Conservation (phyloP, 1,284 basidiomycete genomes). For the Melampsora abietis-canadensis region DNA sequence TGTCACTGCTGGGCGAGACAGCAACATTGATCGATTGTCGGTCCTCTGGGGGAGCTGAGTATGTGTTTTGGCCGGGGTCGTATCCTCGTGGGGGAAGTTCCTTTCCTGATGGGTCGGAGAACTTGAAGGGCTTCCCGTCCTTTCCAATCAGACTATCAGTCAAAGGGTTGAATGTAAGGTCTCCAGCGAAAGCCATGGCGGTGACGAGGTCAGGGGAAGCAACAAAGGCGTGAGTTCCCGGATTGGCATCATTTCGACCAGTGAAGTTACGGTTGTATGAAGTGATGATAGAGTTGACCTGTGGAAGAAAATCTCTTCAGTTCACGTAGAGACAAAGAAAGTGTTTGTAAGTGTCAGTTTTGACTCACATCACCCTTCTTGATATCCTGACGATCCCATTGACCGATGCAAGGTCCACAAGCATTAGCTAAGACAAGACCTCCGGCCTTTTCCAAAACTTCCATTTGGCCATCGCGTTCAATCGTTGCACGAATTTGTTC, state of each 20-base stretch:
- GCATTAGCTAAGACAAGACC: constrained; percentile 96
- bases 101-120: constrained; percentile 79
- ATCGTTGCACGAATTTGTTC: constrained; percentile 98
- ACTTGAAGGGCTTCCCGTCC: constrained; percentile 97
- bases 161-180: constrained; percentile 93
- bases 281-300: constrained; percentile 67
- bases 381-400: constrained; percentile 96
- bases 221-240: constrained; percentile 97
- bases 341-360: constrained; percentile 59
- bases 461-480: constrained; percentile 89
- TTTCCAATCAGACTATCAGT: constrained; percentile 82
- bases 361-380: constrained; percentile 96
- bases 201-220: constrained; percentile 97
- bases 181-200: constrained; percentile 90
- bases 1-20: constrained; percentile 82
- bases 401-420: constrained; percentile 97
- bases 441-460: constrained; percentile 77
- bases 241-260: constrained; percentile 98
- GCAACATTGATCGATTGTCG: constrained; percentile 79
- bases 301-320: not conserved
- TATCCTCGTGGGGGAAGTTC: constrained; percentile 93
- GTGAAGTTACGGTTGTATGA: constrained; percentile 99
- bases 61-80: constrained; percentile 94
- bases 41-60: constrained; percentile 88
- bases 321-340: not conserved